These are phyloP conservation scores for Fraxinus anomala DNA, from an alignment of 257 asterid genomes.

Conservation along the genomic window DNA sequence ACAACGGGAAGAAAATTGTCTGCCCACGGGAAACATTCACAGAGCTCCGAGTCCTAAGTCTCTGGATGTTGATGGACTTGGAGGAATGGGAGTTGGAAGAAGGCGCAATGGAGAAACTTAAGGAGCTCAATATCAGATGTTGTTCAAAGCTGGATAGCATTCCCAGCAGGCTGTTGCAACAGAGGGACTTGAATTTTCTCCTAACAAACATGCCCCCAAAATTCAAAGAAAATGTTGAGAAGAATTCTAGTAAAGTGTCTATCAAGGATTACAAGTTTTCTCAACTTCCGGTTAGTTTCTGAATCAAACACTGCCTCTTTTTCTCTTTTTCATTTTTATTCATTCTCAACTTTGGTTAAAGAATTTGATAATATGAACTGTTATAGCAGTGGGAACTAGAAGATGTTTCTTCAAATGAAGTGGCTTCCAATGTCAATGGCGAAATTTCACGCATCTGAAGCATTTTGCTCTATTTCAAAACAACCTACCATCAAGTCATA, in stretches of 20 bases:
- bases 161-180: constrained; percentile 19
- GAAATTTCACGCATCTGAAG: not conserved
- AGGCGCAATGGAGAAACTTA: constrained; percentile 33
- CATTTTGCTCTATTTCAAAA: not conserved
- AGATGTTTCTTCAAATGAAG: not conserved
- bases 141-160: constrained; percentile 26
- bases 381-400: not conserved
- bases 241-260: not conserved
- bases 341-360: not conserved
- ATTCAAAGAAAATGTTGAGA: constrained; percentile 6
- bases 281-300: constrained; percentile 31
- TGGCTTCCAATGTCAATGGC: not conserved
- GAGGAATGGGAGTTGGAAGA: constrained; percentile 36
- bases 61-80: constrained; percentile 38
- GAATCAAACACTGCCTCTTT: not conserved
- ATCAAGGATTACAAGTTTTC: constrained; percentile 12
- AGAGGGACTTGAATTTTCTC: constrained; percentile 27
- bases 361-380: not conserved
- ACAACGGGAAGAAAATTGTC: constrained; percentile 20
- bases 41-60: constrained; percentile 38
- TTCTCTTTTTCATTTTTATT: not conserved
- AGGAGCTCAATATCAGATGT: constrained; percentile 33
- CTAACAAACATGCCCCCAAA: constrained; percentile 32
- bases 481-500: not conserved
- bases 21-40: constrained; percentile 27